phyloP scores from a whole-genome alignment of 768 basidiomycete species.

The Mrakia hoshinonis region DNA sequence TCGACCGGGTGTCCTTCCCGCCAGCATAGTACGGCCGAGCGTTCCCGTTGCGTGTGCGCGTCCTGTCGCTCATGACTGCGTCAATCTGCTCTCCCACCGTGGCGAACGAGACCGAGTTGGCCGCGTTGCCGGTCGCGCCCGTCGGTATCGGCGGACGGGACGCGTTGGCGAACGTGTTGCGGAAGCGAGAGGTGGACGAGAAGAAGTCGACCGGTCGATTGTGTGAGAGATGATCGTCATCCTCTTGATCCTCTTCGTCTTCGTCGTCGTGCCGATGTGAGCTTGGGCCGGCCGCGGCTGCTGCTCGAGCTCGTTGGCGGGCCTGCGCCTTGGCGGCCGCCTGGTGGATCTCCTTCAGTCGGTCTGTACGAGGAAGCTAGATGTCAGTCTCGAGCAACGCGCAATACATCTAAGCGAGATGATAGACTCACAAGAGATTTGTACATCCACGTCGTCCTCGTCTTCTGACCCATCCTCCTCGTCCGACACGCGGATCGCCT shows the following conservation, averaged over 20 bases:
- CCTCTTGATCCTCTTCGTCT: background rate
- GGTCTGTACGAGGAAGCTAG: background rate
- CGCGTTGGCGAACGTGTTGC: background rate
- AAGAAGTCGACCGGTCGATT: background rate
- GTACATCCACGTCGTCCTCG: conserved; percentile 40
- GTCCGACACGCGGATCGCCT: conserved; percentile 46
- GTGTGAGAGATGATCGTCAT: background rate
- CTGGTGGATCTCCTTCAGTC: background rate
- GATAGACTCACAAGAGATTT: conserved; percentile 39
- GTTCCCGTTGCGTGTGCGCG: too few relatives aligned
- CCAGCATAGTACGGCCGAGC: background rate
- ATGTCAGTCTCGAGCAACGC: background rate
- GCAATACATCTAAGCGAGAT: background rate
- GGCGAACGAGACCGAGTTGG: background rate
- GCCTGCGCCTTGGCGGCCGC: background rate
- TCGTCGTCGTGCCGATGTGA: background rate
- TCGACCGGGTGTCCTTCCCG: background rate
- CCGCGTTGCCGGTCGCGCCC: background rate
- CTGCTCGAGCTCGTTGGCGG: background rate
- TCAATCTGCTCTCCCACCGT: background rate
- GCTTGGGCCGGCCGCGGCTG: background rate
- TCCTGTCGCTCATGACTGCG: background rate
- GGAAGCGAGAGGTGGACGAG: conserved; percentile 9
- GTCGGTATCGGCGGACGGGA: background rate
- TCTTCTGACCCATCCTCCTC: conserved; percentile 39